Evolutionary conservation across 768 basidiomycete species (phyloP), one percentile per base, ranked within the genome.

Genomic region (Suillus sp.): DNA sequence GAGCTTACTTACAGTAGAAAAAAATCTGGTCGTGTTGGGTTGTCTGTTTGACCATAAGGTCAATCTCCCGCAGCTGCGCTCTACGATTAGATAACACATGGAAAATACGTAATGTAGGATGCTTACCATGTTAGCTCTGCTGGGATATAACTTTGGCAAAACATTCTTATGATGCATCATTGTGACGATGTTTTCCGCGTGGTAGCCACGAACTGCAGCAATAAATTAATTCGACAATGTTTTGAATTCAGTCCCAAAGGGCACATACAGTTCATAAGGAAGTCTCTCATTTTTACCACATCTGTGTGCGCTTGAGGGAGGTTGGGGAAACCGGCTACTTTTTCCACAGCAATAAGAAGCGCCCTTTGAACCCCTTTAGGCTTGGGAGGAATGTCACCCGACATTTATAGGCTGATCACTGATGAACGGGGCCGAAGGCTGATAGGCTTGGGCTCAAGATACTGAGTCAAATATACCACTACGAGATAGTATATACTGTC

Each of bases 1-100:
- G n/a, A 22, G 42, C 35, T n/a, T 27, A 47, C 64, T 32, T 27
- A 63, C 64, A 65, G n/a, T 62, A 65, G 22, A 65, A 64, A 4
- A 65, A 65, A 9, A 65, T 57, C 27, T 25, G 42, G 55, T 65
- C 64, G 13, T 57, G 14, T 42, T 48, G 25, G 8, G 35, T 32
- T 3, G 64, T 63, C 0, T 6, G 22, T 38, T 48, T 10, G 18
- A 63, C 64, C 9, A 65, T 2, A n/a, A 25, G 14, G 11, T 65
- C 37, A 32, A 65, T 65, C 47, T 65, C 40, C 7, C 16, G 25
- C 37, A 62, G 27, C 62, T 63, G 34, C 9, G 22, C 14, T 11
- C 32, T n/a, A 22, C 6, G 11, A 22, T 43, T 61, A 11, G 61
- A 27, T 18, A 37, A 6, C 11, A 13, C 27, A 37, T 27, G 30